Conservation (phyloP, 371 early-diverging fungal genomes). For the Lichtheimia corymbifera region DNA sequence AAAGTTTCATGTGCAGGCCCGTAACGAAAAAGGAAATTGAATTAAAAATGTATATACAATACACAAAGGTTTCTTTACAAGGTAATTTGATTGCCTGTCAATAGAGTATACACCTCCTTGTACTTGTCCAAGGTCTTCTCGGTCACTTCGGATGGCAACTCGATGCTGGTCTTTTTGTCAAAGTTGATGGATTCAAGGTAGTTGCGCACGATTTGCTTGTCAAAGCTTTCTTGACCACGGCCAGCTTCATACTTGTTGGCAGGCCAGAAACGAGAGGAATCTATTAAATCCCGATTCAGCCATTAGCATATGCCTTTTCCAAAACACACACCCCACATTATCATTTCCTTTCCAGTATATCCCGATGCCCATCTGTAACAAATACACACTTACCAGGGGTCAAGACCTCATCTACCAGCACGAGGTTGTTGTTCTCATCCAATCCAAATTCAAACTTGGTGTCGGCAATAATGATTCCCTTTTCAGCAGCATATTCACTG, state of each 20-base stretch:
- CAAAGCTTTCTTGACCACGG: conserved; percentile 87
- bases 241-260: conserved; percentile 80
- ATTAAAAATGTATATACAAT: too few relatives aligned
- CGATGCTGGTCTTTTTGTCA: conserved; percentile 84
- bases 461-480: conserved; percentile 97
- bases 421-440: conserved; percentile 76
- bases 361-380: background rate
- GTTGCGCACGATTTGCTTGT: conserved; percentile 96
- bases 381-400: conserved; percentile 76
- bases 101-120: conserved; percentile 80
- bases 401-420: conserved; percentile 94
- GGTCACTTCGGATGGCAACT: conserved; percentile 83
- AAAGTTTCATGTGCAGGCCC: too few relatives aligned
- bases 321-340: background rate
- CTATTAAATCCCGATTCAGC: conserved; percentile 34
- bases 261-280: conserved; percentile 98
- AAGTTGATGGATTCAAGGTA: conserved; percentile 88
- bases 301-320: background rate
- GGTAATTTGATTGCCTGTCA: conserved; percentile 79
- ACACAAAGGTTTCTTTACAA: conserved; percentile 36
- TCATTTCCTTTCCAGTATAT: too few relatives aligned
- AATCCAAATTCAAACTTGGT: conserved; percentile 99
- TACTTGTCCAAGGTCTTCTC: conserved; percentile 87
- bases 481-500: conserved; percentile 76
- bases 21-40: too few relatives aligned